These are phyloP conservation scores for Casaregolazyma lundiana DNA, from an alignment of 1,139 yeast species.

Conservation along the genomic window DNA sequence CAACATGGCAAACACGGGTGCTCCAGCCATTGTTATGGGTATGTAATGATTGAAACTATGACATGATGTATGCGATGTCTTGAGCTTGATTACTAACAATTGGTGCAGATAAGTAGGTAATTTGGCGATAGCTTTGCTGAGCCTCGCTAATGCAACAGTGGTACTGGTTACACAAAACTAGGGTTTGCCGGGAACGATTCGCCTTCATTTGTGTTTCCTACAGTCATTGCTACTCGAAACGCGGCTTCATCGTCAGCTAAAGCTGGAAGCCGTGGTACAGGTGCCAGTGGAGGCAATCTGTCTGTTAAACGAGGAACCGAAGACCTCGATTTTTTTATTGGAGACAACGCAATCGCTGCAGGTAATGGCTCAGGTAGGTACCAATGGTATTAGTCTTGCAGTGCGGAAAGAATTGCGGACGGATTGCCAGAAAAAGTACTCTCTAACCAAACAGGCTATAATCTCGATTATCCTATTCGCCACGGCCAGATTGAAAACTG, in stretches of 20 bases:
- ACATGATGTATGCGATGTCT: neutral
- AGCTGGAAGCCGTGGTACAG: slow-evolving; percentile 31
- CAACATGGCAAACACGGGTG: slow-evolving; percentile 16
- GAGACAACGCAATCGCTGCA: slow-evolving; percentile 89
- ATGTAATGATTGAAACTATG: slow-evolving; percentile 5
- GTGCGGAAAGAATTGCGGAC: too few species aligned
- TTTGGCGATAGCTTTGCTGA: neutral
- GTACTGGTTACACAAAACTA: slow-evolving; percentile 95
- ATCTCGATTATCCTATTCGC: slow-evolving; percentile 84
- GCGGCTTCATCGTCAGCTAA: slow-evolving; percentile 4
- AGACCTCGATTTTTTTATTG: slow-evolving; percentile 91
- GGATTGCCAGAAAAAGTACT: too few species aligned
- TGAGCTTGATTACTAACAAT: slow-evolving; percentile 4
- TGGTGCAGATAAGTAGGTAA: slow-evolving; percentile 11
- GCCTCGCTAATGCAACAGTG: slow-evolving; percentile 41
- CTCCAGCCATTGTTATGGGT: slow-evolving; percentile 18
- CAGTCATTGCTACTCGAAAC: slow-evolving; percentile 86
- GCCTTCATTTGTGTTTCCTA: slow-evolving; percentile 95
- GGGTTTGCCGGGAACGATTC: slow-evolving; percentile 99
- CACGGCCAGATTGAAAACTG: slow-evolving; percentile 98
- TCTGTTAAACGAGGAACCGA: slow-evolving; percentile 84
- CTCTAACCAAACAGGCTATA: slow-evolving; percentile 70
- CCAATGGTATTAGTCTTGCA: too few species aligned
- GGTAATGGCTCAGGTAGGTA: slow-evolving; percentile 65
- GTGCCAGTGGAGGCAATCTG: slow-evolving; percentile 34